Conservation (phyloP, 257 asterid genomes). For the Sherardia arvensis region DNA sequence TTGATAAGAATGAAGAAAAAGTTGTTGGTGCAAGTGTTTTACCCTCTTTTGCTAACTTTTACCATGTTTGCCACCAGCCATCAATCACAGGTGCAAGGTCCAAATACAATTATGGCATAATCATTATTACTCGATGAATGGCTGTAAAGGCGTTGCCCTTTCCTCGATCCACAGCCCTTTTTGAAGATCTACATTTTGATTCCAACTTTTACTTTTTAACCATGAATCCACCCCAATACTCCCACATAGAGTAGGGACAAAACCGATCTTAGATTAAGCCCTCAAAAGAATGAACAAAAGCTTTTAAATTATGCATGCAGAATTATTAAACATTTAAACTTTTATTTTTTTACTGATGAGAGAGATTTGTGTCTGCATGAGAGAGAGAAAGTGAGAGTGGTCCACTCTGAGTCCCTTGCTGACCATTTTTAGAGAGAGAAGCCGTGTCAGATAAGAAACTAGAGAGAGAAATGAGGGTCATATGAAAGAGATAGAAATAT, state of each 20-base stretch:
- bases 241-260: conserved; percentile 1
- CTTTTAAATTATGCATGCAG: neutral
- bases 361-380: neutral
- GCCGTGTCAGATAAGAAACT: conserved; percentile 53
- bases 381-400: conserved; percentile 33
- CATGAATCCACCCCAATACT: neutral
- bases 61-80: neutral
- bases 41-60: neutral
- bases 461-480: conserved; percentile 18
- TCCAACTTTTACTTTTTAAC: conserved; percentile 9
- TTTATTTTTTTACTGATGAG: neutral
- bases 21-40: too few relatives aligned
- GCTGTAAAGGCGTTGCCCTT: conserved; percentile 60
- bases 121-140: conserved; percentile 61
- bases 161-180: conserved; percentile 29
- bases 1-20: too few relatives aligned
- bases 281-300: conserved; percentile 2
- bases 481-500: conserved; percentile 20
- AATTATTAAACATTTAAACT: neutral
- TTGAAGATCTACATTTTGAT: conserved; percentile 32
- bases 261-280: conserved; percentile 7
- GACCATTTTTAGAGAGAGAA: conserved; percentile 53
- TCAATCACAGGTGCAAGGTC: conserved; percentile 15
- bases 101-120: conserved; percentile 54
- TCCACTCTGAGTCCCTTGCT: conserved; percentile 74